Percentiles rank a stretch among this genome's conserved stretches.
phyloP scores from a whole-genome alignment of 371 early-diverging fungal genomes.

The Mortierella sp. region DNA sequence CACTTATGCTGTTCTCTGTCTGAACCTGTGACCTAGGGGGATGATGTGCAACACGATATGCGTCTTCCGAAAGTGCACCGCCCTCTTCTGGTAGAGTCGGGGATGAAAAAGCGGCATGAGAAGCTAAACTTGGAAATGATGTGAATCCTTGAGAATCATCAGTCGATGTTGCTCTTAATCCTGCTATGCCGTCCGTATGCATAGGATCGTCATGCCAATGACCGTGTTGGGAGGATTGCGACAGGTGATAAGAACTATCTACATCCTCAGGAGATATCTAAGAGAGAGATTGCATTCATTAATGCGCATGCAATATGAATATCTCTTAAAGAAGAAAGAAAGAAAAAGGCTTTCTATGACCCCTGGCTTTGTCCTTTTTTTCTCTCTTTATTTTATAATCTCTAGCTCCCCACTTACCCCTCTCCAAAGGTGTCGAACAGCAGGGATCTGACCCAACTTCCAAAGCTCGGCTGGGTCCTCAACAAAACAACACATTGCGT shows the following conservation, averaged over 20 bases:
- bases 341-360: too few relatives aligned
- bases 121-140: neutral
- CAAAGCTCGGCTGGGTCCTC: slow-evolving; percentile 9
- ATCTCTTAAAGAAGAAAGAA: too few relatives aligned
- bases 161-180: neutral
- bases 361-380: neutral
- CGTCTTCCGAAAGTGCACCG: neutral
- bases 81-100: neutral
- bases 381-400: neutral
- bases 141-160: neutral
- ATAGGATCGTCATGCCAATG: neutral
- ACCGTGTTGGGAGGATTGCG: neutral
- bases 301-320: too few relatives aligned
- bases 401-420: slow-evolving; percentile 10
- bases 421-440: slow-evolving; percentile 14
- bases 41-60: neutral
- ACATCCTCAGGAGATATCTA: slow-evolving; percentile 3
- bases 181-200: neutral
- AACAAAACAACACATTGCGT: slow-evolving; percentile 15
- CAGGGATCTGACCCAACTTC: slow-evolving; percentile 10
- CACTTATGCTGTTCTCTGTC: slow-evolving; percentile 1
- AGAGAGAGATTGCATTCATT: neutral
- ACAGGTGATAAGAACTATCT: neutral
- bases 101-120: neutral
- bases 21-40: slow-evolving; percentile 12